These are phyloP conservation scores for Penicillium sp. DNA, from an alignment of 2,329 filamentous ascomycete species.

Conservation along the genomic window DNA sequence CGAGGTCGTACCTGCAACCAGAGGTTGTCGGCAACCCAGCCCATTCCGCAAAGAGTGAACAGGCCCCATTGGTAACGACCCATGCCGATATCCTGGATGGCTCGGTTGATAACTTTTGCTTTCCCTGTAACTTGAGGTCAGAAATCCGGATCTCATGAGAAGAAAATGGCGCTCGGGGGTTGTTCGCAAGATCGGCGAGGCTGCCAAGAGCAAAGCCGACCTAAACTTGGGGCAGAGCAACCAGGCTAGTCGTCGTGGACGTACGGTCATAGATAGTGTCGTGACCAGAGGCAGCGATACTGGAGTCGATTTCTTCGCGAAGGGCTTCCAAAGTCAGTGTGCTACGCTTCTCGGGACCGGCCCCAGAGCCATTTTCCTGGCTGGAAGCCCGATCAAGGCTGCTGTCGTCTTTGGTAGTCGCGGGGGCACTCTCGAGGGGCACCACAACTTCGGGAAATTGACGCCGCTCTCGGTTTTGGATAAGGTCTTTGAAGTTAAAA, in stretches of 20 bases:
- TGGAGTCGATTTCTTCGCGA: slow-evolving; percentile 67
- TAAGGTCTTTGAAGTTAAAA: slow-evolving; percentile 19
- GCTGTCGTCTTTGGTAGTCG: slow-evolving; percentile 32
- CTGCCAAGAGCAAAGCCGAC: slow-evolving; percentile 7
- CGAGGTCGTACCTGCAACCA: slow-evolving; percentile 66
- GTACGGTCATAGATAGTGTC: slow-evolving; percentile 76
- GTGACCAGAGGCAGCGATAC: slow-evolving; percentile 58
- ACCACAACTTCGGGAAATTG: slow-evolving; percentile 53
- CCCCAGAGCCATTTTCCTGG: slow-evolving; percentile 41
- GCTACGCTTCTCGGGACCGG: slow-evolving; percentile 26
- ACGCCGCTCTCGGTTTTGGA: slow-evolving; percentile 19
- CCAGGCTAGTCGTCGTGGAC: slow-evolving; percentile 38
- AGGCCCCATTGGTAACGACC: slow-evolving; percentile 84
- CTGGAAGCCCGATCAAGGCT: slow-evolving; percentile 36
- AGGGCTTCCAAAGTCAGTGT: slow-evolving; percentile 69
- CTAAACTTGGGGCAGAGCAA: slow-evolving; percentile 11
- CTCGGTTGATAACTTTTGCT: slow-evolving; percentile 81
- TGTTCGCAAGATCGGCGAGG: neutral
- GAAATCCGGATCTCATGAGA: neutral
- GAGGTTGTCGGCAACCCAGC: slow-evolving; percentile 85
- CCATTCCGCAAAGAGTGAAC: slow-evolving; percentile 79
- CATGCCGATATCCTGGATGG: slow-evolving; percentile 87
- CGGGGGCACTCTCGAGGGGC: slow-evolving; percentile 51
- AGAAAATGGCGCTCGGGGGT: neutral
- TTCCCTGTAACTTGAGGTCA: slow-evolving; percentile 56